These are phyloP conservation scores for Chrysanthemum lavandulifolium DNA, from an alignment of 129 eudicot species.

Conservation along the genomic window DNA sequence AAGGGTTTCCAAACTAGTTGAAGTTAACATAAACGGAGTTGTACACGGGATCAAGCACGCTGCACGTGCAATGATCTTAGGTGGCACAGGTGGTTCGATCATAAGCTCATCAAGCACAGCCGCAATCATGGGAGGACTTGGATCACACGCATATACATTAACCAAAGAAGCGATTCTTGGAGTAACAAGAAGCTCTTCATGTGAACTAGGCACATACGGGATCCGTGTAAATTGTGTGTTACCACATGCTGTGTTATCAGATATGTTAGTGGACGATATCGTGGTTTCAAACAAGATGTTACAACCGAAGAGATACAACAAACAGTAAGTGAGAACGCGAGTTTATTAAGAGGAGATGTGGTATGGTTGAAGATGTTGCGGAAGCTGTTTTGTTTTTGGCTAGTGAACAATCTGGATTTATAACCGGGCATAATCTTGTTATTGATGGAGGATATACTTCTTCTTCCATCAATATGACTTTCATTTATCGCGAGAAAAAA, in stretches of 20 bases:
- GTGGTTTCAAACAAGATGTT: conserved; percentile 34
- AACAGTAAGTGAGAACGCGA: conserved; percentile 55
- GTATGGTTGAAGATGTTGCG: conserved; percentile 64
- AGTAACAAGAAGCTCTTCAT: conserved; percentile 58
- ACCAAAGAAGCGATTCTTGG: conserved; percentile 74
- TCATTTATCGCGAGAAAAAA: conserved; percentile 46
- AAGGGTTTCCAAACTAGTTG: conserved; percentile 4
- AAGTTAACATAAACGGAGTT: conserved; percentile 9
- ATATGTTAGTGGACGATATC: conserved; percentile 60
- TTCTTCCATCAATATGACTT: conserved; percentile 44
- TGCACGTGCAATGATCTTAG: conserved; percentile 63
- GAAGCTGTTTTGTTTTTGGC: conserved; percentile 71
- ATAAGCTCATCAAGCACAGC: conserved; percentile 85
- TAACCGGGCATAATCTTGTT: conserved; percentile 87
- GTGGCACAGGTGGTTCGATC: conserved; percentile 33
- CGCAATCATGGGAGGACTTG: conserved; percentile 72
- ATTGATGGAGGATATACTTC: conserved; percentile 82
- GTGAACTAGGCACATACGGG: conserved; percentile 67
- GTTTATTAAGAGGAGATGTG: conserved; percentile 59
- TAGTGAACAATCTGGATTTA: conserved; percentile 68
- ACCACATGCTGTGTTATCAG: conserved; percentile 81
- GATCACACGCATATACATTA: conserved; percentile 66
- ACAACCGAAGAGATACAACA: conserved; percentile 49
- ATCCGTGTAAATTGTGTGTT: conserved; percentile 77
- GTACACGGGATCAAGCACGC: conserved; percentile 70